Evolutionary conservation across 2,329 filamentous ascomycete genomes (phyloP), one percentile per base, ranked within the genome.

Genomic region (Beauveria scarabaeidicola): DNA sequence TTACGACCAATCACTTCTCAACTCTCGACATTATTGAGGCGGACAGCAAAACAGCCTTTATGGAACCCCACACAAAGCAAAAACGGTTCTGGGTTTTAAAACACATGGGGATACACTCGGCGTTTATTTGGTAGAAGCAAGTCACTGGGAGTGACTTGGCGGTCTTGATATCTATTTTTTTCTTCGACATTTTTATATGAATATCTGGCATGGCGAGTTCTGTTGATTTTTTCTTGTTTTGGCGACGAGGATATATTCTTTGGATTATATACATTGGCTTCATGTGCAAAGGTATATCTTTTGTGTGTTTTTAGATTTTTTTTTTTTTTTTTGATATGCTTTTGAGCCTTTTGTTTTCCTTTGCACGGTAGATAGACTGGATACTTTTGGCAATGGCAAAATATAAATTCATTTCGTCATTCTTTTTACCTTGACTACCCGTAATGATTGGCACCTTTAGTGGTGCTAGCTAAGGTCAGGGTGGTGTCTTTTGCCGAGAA

Each of bases 151-250:
- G 23, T n/a, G 54, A 41, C 44, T 57, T 41, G 41, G 29, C 41
- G 54, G 44, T 25, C 50, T 44, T 56, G 53, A 57, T 56, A 56
- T 56, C 53, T 56, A 56, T 57, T 48, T 57, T 57, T 27, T 57
- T 40, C 17, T 55, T 9, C 13, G 21, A 32, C 40, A 23, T n/a
- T 44, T 36, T 48, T 36, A 54, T 21, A 55, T n/a, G 41, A 32
- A 57, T 57, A 50, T 57, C 44, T 57, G 54, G 54, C 54, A 57
- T 57, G 54, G 54, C 54, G 54, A 57, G 25, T 50, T 40, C 27
- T 11, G 10, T 32, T 32, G 29, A 32, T 32, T 27, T 47, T 29
- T 47, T 23, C 38, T 3, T 38, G 29, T 47, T 47, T 47, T 17
- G 13, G 15, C 38, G 25, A 56, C 4, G 43, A 48, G 27, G 21